Evolutionary conservation across 202 grass and related monocot species (phyloP), one percentile per base, ranked within the genome.

Genomic region (Zoysia matrella): DNA sequence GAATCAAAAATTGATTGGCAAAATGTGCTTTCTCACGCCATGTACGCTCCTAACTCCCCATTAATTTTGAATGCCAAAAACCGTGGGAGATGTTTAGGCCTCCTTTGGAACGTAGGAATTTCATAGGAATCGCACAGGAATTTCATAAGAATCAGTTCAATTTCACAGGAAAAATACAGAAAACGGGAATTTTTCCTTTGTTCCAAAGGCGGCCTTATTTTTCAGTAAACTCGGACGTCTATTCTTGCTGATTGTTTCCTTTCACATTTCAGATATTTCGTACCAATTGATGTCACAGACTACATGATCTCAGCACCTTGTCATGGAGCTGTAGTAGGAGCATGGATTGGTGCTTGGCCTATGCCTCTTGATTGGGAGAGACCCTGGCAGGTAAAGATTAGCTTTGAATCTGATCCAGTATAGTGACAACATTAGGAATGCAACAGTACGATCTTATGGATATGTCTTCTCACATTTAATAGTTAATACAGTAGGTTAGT

Each of bases 291-390:
- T 89, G 67, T 18, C 69, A 72, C 77, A 8, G 76, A 94, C 74
- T 94, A 80, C 71, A 83, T 99, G 89, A 88, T 95, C 50, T 94
- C 89, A 68, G 84, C 82, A 14, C 91, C 96, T 62, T 92, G 87
- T 54, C 81, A 92, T 87, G 96, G 93, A 76, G 87, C 96, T 85
- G 75, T 99, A 45, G 53, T 99, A 45, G 96, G 96, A 86, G 92
- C 91, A 75, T 99, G 96, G 96, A 66, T 99, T 54, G 89, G 93
- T 85, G 91, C 90, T 83, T 99, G 92, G 90, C 92, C 96, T 61
- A 99, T 96, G 97, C 97, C 93, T 49, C 97, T 99, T 75, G 97
- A 99, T 60, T 96, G 93, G 97, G 97, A 99, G 71, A 96, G 91
- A 56, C 83, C 86, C 61, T 99, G 97, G 93, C 97, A 99, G 97